phyloP scores from a whole-genome alignment of 2,329 filamentous ascomycete species.

The Penicillium sp. region DNA sequence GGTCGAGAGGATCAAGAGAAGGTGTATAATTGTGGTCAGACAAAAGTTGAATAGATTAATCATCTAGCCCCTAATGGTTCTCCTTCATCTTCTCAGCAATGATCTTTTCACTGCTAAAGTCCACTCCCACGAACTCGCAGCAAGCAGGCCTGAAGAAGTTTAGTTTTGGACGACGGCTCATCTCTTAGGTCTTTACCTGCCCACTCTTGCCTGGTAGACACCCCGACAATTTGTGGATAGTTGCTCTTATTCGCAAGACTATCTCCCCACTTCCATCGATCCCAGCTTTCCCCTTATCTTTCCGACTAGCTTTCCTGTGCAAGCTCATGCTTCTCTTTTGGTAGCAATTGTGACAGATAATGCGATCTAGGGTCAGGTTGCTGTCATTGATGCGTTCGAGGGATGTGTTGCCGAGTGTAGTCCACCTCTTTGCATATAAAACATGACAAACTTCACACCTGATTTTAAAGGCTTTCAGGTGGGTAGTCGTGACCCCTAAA shows the following conservation, averaged over 20 bases:
- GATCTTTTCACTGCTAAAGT: too few species aligned
- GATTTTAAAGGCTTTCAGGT: background rate
- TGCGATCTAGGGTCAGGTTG: accelerated
- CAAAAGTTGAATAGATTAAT: too few species aligned
- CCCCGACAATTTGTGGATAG: background rate
- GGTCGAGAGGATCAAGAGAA: too few species aligned
- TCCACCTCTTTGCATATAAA: background rate
- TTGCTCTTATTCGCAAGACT: background rate
- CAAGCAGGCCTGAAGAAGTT: background rate
- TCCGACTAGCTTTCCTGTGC: too few species aligned
- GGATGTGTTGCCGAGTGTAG: accelerated
- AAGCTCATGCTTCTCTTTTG: background rate
- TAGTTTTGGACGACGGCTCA: background rate
- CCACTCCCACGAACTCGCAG: background rate
- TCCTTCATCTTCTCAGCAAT: too few species aligned
- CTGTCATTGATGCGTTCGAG: background rate
- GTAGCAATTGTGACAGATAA: background rate
- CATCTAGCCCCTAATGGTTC: too few species aligned
- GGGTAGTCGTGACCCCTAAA: background rate
- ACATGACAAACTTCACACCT: background rate
- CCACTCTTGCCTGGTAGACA: background rate
- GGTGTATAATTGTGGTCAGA: too few species aligned
- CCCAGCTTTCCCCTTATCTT: too few species aligned
- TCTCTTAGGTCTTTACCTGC: background rate
- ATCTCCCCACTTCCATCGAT: too few species aligned